Evolutionary conservation across 2,329 filamentous ascomycete genomes (phyloP).

Genomic region (Aspergillus jensenii): DNA sequence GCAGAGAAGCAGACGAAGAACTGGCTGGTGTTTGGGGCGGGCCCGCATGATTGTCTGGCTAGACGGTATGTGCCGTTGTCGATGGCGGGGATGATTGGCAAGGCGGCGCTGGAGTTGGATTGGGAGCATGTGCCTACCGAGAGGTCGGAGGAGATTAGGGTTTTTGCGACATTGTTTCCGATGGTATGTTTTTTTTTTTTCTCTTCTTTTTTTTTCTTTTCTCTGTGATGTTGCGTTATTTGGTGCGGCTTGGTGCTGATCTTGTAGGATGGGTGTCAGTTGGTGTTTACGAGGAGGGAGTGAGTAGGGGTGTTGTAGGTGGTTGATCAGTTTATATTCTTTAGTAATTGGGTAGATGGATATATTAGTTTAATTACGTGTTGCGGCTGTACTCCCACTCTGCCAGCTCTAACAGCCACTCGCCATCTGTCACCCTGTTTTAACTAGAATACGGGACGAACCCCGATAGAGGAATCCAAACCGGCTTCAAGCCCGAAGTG

Average conservation of each 20-base stretch:
- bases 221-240: too few relatives aligned
- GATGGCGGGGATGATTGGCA: conserved; percentile 55
- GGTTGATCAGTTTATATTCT: too few relatives aligned
- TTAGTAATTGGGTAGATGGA: too few relatives aligned
- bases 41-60: conserved; percentile 53
- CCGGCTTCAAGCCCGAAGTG: too few relatives aligned
- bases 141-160: conserved; percentile 51
- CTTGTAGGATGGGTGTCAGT: conserved; percentile 35
- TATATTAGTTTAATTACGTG: too few relatives aligned
- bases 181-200: conserved; percentile 41
- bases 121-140: conserved; percentile 53
- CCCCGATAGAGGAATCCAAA: too few relatives aligned
- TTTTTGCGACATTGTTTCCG: conserved; percentile 52
- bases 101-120: conserved; percentile 51
- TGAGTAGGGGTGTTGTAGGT: neutral
- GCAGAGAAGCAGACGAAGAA: conserved; percentile 54
- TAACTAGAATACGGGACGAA: too few relatives aligned
- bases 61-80: conserved; percentile 51
- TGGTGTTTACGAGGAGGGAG: conserved; percentile 29
- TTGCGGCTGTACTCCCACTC: too few relatives aligned
- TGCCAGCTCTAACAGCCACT: too few relatives aligned
- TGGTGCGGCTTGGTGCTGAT: neutral
- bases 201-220: neutral
- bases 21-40: conserved; percentile 56
- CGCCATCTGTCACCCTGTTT: too few relatives aligned